These are phyloP conservation scores for Neurospora sp. DNA, from an alignment of 495 filamentous ascomycete genomes.

Conservation along the genomic window DNA sequence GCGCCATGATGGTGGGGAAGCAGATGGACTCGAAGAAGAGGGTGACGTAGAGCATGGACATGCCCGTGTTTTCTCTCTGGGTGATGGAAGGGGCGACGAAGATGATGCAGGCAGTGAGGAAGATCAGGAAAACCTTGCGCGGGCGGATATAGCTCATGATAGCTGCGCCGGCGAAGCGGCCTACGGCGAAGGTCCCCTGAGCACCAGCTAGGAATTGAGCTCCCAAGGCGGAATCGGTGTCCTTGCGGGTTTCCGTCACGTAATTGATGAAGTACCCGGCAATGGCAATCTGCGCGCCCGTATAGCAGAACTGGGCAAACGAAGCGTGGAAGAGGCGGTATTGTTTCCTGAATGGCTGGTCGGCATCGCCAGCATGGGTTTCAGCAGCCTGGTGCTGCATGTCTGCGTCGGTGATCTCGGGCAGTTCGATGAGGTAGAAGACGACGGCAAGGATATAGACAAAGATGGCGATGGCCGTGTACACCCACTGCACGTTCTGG, in stretches of 20 bases:
- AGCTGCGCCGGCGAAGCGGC: conserved; percentile 49
- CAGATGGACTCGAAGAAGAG: conserved; percentile 63
- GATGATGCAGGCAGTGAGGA: conserved; percentile 42
- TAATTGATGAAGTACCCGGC: conserved; percentile 42
- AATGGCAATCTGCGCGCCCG: conserved; percentile 57
- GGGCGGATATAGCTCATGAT: conserved; percentile 42
- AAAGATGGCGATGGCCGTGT: conserved; percentile 61
- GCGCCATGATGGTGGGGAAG: conserved; percentile 63
- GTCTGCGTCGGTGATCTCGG: conserved; percentile 66
- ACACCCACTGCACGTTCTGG: conserved; percentile 61
- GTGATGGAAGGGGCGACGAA: conserved; percentile 50
- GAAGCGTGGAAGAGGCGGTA: conserved; percentile 58
- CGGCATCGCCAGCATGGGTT: conserved; percentile 28
- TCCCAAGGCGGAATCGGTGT: conserved; percentile 12
- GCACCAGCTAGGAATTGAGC: conserved; percentile 54
- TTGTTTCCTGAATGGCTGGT: conserved; percentile 49
- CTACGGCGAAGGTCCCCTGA: conserved; percentile 56
- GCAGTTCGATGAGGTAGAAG: conserved; percentile 56
- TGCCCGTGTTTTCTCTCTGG: conserved; percentile 37
- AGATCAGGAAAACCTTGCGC: conserved; percentile 40
- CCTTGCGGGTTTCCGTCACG: conserved; percentile 12
- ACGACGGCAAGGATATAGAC: conserved; percentile 53
- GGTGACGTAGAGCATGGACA: conserved; percentile 52
- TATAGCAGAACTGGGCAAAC: conserved; percentile 62
- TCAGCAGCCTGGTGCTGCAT: conserved; percentile 45